Base-by-base conservation (phyloP, 768 basidiomycete genomes). In the Auricularia auricula-judae region DNA sequence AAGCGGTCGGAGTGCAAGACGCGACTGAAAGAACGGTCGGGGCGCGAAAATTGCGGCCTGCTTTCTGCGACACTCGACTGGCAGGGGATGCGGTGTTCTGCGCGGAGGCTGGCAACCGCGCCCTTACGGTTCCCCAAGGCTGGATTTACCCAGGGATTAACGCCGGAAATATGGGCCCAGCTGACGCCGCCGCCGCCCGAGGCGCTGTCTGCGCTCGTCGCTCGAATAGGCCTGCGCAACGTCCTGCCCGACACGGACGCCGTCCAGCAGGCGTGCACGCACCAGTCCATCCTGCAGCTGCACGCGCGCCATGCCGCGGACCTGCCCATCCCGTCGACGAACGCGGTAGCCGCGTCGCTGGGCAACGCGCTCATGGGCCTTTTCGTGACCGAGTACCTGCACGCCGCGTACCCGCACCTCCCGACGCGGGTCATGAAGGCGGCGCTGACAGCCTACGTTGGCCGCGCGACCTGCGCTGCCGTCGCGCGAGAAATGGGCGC, bases 371-470 rank as follows among this genome's bases (percentile, higher is more conserved):
- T 97, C 64, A 83, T 97, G 77, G 95, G 95, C 63, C 80, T 97
- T 36, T 94, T 97, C 72, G 89, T 92, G 8, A 76, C 91, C 2
- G 95, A 98, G 76, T 85, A 88, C 72, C 76, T 97, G 47, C 81
- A 89, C 64, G 79, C 86, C 12, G 80, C 84, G 56, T 98, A 89
- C 74, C 96, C 96, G 0, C 87, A 95, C 71, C 82, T 98, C 34
- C 96, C 96, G 1, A 93, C 92, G 23, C 86, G 91, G 63, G 93
- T 93, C 29, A 76, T 92, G 69, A 95, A 97, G 76, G 89, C 91
- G 4, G 93, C 91, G 14, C 85, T 96, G 65, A 93, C 91, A 51
- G 91, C 93, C 63, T 91, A 92, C 74, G 95, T 94, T 36, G 96
- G 96, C 14, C 87, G 91, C 16, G 77, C 84, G 68, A 87, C 89